Evolutionary conservation across 73 alveolate genomes (phyloP).

Genomic region (Blepharisma japonicum): DNA sequence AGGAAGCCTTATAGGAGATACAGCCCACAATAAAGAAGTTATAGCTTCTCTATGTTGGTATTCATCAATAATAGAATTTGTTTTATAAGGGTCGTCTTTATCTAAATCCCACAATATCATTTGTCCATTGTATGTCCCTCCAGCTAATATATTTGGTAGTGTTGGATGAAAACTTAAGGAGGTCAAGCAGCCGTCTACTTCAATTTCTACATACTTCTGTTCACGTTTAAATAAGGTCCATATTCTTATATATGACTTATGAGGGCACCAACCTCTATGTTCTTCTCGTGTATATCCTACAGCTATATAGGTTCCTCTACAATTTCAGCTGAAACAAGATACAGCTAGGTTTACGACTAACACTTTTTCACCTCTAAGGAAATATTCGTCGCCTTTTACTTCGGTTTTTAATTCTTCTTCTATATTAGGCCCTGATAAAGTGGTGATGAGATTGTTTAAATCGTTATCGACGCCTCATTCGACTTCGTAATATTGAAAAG

Average conservation of each 20-base stretch:
- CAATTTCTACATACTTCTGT: constrained; percentile 38
- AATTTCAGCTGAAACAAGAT: constrained; percentile 49
- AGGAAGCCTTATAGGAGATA: background rate
- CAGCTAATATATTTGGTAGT: constrained; percentile 51
- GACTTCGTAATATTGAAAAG: constrained; percentile 20
- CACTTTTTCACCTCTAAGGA: constrained; percentile 19
- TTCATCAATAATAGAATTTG: constrained; percentile 52
- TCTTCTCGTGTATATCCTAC: constrained; percentile 52
- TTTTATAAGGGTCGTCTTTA: constrained; percentile 39
- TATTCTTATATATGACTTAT: constrained; percentile 42
- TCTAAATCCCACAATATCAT: constrained; percentile 49
- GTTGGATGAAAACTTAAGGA: constrained; percentile 46
- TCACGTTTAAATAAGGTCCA: constrained; percentile 54
- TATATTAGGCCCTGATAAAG: constrained; percentile 13
- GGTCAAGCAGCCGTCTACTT: constrained; percentile 49
- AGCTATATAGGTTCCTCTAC: constrained; percentile 63
- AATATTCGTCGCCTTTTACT: background rate
- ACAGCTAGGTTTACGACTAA: constrained; percentile 36
- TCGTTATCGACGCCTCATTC: background rate
- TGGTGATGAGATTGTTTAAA: background rate
- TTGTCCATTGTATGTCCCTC: constrained; percentile 68
- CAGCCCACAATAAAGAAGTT: constrained; percentile 50
- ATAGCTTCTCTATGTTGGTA: constrained; percentile 66
- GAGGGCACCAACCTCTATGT: constrained; percentile 53
- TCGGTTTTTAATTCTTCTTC: constrained; percentile 22